A percentile compares a stretch with the other conserved stretches of the same genome.
Evolutionary conservation across 2,329 filamentous ascomycete genomes (phyloP).

Genomic region (Trichoderma citrinoviride): DNA sequence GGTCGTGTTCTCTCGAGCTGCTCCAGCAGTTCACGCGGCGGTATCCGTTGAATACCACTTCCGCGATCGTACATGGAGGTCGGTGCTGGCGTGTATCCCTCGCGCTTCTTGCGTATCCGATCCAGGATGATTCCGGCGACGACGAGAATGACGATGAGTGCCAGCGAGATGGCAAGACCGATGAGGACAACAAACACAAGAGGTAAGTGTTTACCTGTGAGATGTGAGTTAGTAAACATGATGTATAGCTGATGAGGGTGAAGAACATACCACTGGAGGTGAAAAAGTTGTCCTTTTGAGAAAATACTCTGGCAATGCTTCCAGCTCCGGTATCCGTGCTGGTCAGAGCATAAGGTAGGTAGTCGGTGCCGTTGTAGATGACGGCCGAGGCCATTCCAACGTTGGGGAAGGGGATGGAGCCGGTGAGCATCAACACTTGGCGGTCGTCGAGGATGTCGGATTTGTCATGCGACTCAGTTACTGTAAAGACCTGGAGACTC

Average conservation of each 20-base stretch:
- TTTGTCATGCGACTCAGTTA: slow-evolving; percentile 65
- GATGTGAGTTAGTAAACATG: not conserved
- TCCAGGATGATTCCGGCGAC: slow-evolving; percentile 72
- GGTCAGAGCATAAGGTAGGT: slow-evolving; percentile 76
- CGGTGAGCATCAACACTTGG: slow-evolving; percentile 79
- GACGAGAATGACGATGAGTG: slow-evolving; percentile 73
- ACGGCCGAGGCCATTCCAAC: slow-evolving; percentile 84
- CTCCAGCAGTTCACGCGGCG: slow-evolving; percentile 59
- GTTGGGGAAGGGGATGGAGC: slow-evolving; percentile 69
- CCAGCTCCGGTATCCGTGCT: slow-evolving; percentile 63
- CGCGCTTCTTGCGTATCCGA: slow-evolving; percentile 70
- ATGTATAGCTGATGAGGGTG: not conserved
- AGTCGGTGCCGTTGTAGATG: slow-evolving; percentile 78
- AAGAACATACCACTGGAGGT: slow-evolving; percentile 51
- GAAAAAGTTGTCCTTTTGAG: slow-evolving; percentile 78
- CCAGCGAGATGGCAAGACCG: slow-evolving; percentile 73
- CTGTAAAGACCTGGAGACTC: slow-evolving; percentile 75
- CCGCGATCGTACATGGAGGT: slow-evolving; percentile 62
- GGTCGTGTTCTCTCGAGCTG: slow-evolving; percentile 49
- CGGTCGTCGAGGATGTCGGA: slow-evolving; percentile 62
- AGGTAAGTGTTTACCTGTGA: slow-evolving; percentile 51
- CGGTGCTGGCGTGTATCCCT: slow-evolving; percentile 77
- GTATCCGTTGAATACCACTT: slow-evolving; percentile 58
- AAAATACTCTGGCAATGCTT: slow-evolving; percentile 78
- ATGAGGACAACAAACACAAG: slow-evolving; percentile 79